A percentile compares a stretch with the other conserved stretches of the same genome.
These are phyloP conservation scores for Pichia sp. DNA, from an alignment of 1,139 yeast species.

Conservation along the genomic window DNA sequence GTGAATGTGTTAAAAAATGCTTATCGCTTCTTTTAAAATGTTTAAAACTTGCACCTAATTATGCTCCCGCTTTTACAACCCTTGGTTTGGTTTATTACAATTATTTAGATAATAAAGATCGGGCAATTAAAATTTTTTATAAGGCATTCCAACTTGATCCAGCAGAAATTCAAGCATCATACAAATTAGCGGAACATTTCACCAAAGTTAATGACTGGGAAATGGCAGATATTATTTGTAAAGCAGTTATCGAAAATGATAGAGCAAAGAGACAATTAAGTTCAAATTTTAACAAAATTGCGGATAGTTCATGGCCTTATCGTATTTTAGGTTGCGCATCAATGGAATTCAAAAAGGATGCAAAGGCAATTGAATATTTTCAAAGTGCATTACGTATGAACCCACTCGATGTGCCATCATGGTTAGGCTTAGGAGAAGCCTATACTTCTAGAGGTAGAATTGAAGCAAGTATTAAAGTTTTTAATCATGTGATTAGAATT, in stretches of 20 bases:
- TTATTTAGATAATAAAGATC: slow-evolving; percentile 48
- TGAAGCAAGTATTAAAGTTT: slow-evolving; percentile 82
- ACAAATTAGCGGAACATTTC: slow-evolving; percentile 61
- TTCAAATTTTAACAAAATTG: slow-evolving; percentile 30
- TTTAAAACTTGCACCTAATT: slow-evolving; percentile 54
- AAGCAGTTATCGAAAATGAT: slow-evolving; percentile 58
- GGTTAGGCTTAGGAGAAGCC: slow-evolving; percentile 95
- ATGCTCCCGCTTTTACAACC: slow-evolving; percentile 73
- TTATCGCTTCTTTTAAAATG: slow-evolving; percentile 52
- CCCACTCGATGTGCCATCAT: slow-evolving; percentile 64
- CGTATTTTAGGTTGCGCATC: slow-evolving; percentile 77
- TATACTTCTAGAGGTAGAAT: slow-evolving; percentile 77
- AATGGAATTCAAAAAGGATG: slow-evolving; percentile 65
- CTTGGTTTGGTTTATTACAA: slow-evolving; percentile 66
- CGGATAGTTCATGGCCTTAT: slow-evolving; percentile 65
- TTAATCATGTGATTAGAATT: slow-evolving; percentile 53
- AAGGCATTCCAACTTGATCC: slow-evolving; percentile 86
- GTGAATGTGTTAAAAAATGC: slow-evolving; percentile 33
- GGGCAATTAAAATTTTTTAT: slow-evolving; percentile 83
- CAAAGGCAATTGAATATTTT: slow-evolving; percentile 80
- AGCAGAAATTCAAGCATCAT: slow-evolving; percentile 69
- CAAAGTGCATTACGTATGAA: slow-evolving; percentile 75
- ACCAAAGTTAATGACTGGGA: slow-evolving; percentile 73
- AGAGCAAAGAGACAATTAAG: slow-evolving; percentile 40
- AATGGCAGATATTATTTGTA: slow-evolving; percentile 70